Percentiles rank a stretch among this genome's conserved stretches.
These are phyloP conservation scores for Fusarium cyanostomum DNA, from an alignment of 2,329 filamentous ascomycete genomes.

Conservation along the genomic window DNA sequence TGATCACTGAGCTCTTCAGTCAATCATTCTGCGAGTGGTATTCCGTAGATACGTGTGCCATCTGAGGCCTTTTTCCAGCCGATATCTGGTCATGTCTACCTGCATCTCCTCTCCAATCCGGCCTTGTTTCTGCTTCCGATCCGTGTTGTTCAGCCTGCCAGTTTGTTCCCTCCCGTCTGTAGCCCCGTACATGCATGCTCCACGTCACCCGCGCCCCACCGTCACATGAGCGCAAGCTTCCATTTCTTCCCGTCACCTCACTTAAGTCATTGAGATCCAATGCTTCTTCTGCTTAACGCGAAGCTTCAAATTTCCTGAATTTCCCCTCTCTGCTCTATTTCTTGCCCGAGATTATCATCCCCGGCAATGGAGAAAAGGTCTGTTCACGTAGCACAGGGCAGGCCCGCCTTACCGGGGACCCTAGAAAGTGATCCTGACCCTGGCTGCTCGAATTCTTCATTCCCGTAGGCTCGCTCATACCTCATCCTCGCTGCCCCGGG, in stretches of 20 bases:
- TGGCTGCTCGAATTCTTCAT: slow-evolving; percentile 21
- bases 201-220: neutral
- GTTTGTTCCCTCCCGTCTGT: slow-evolving; percentile 1
- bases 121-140: neutral
- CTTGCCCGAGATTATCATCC: neutral
- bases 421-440: slow-evolving; percentile 19
- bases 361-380: no score
- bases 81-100: slow-evolving; percentile 5
- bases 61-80: slow-evolving; percentile 2
- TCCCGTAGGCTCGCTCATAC: slow-evolving; percentile 29
- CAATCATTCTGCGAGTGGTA: neutral
- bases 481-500: neutral
- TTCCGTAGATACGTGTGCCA: neutral
- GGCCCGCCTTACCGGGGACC: slow-evolving; percentile 6
- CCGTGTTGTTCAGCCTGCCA: neutral
- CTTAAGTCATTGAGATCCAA: no score
- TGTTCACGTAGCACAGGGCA: slow-evolving; percentile 3
- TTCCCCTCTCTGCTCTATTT: no score
- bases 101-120: neutral
- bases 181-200: neutral
- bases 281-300: neutral
- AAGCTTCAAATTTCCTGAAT: neutral
- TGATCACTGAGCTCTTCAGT: neutral
- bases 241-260: neutral
- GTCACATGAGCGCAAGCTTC: neutral